phyloP scores from a whole-genome alignment of 805 yeast species.

The Candida railenensis region DNA sequence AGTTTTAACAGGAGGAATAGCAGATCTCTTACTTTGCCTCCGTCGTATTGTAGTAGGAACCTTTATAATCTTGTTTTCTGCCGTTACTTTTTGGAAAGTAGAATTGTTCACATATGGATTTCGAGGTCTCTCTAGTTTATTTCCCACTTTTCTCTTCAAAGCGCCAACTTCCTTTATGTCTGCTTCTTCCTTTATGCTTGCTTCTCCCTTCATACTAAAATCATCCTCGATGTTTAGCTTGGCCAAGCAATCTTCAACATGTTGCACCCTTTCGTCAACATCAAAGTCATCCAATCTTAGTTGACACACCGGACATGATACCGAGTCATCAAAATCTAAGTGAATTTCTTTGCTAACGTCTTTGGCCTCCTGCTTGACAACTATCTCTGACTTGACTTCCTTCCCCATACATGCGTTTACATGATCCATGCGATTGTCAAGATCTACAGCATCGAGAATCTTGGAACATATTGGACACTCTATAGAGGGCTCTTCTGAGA shows the following conservation, averaged over 20 bases:
- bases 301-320: background rate
- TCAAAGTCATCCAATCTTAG: background rate
- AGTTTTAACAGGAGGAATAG: conserved; percentile 56
- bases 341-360: background rate
- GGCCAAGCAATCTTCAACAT: background rate
- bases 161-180: background rate
- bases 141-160: no score
- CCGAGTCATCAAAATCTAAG: conserved; percentile 2
- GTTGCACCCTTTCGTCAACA: background rate
- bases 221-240: conserved; percentile 1
- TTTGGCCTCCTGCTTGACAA: background rate
- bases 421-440: conserved; percentile 1
- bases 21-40: conserved; percentile 21
- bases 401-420: background rate
- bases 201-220: background rate
- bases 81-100: background rate
- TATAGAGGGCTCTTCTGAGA: no score
- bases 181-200: background rate
- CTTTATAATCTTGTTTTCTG: conserved; percentile 7
- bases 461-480: conserved; percentile 2
- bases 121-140: conserved; percentile 9
- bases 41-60: conserved; percentile 13
- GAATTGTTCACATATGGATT: conserved; percentile 7
- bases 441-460: background rate
- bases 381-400: conserved; percentile 1